Evolutionary conservation across 805 yeast species (phyloP), one percentile per base, ranked within the genome.

Genomic region (Debaryomyces castellii): DNA sequence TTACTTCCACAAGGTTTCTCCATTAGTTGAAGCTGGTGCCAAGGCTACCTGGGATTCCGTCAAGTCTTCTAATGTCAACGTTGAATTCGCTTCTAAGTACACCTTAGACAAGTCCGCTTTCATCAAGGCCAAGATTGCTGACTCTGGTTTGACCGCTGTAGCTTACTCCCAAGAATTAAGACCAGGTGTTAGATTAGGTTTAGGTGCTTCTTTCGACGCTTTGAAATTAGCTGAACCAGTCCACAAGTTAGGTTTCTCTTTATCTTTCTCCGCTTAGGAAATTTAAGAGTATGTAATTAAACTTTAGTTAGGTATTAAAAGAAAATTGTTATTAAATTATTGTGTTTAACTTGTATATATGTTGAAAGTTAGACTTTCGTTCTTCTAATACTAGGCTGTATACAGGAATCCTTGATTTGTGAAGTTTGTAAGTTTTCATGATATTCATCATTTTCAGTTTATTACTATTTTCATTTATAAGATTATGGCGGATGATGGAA

Each of bases 51-150:
- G 92, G 83, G 96, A 90, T 77, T 83, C 96, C 53, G 81, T 90
- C 57, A 80, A 87, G 68, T 75, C 81, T 59, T 78, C 85, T 69
- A 85, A 82, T 64, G 97, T 91, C 61, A 89, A 86, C 64, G 83
- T 94, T 63, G 99, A 94, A 81, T 87, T 91, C 55, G 98, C 97
- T 61, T 83, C 97, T 71, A 92, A 89, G 82, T 92, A 92, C 83
- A 75, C 78, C 58, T 83, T 95, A 67, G 99, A 94, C 78, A 69
- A 79, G 48, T 68, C 92, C 53, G 84, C 97, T 54, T 91, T 88
- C 67, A 87, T 94, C 71, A 94, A 94, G 85, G 97, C 96, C 60
- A 92, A 91, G 83, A 82, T 94, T 62, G 91, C 96, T 65, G 96
- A 92, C 77, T 84, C 92, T 55, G 98, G 99, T 76, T 77, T 90